Evolutionary conservation across 805 yeast species (phyloP).

Genomic region (Candida lessepsii): DNA sequence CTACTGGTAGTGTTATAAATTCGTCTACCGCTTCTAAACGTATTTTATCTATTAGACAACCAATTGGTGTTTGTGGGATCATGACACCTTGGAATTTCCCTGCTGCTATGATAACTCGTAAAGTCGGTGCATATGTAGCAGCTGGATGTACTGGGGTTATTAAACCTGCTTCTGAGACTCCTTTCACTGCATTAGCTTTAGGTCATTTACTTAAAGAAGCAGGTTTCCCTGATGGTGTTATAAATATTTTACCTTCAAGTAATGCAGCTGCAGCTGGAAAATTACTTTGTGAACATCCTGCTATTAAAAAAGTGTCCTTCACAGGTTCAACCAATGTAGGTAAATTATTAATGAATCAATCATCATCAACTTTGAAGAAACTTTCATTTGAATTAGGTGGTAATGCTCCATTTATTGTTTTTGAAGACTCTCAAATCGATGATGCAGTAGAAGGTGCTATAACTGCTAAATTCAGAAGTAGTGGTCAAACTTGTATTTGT

Average conservation of each 20-base stretch:
- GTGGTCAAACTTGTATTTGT: constrained; percentile 69
- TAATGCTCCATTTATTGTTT: constrained; percentile 63
- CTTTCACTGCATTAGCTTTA: constrained; percentile 68
- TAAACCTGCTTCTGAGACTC: constrained; percentile 78
- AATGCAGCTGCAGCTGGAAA: constrained; percentile 51
- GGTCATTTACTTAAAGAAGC: constrained; percentile 62
- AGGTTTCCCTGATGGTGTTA: constrained; percentile 68
- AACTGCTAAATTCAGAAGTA: constrained; percentile 56
- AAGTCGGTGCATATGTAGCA: constrained; percentile 73
- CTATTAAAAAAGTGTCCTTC: constrained; percentile 55
- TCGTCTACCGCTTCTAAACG: constrained; percentile 49
- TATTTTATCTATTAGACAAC: constrained; percentile 63
- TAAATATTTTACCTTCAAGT: constrained; percentile 59
- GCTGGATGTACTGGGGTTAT: constrained; percentile 77
- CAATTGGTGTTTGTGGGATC: constrained; percentile 80
- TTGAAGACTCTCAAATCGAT: constrained; percentile 59
- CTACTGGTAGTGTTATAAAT: constrained; percentile 64
- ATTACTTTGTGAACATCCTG: constrained; percentile 44
- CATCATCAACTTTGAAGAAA: constrained; percentile 57
- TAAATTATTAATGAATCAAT: constrained; percentile 55
- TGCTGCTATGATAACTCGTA: constrained; percentile 72
- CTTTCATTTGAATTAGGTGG: constrained; percentile 67
- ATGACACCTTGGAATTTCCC: constrained; percentile 88
- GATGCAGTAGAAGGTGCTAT: constrained; percentile 51
- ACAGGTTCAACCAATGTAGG: constrained; percentile 68